Evolutionary conservation across 352 stramenopile species (phyloP).

Genomic region (Pythium utonaiense): DNA sequence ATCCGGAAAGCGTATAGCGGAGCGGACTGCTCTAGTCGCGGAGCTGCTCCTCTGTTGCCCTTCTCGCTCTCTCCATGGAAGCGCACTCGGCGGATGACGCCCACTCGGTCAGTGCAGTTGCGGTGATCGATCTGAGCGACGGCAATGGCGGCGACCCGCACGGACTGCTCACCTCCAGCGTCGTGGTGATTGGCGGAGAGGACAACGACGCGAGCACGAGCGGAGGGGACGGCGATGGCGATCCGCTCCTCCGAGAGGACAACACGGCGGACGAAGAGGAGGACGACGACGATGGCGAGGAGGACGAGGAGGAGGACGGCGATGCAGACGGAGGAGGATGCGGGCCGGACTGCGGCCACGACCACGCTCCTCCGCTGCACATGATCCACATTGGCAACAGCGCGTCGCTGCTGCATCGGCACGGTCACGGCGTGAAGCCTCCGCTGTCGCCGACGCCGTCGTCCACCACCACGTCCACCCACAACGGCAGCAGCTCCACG

Average conservation of each 20-base stretch:
- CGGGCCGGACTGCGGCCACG: slow-evolving; percentile 16
- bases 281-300: slow-evolving; percentile 17
- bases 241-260: slow-evolving; percentile 2
- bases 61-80: slow-evolving; percentile 14
- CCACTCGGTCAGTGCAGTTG: slow-evolving; percentile 27
- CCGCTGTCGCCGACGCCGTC: slow-evolving; percentile 14
- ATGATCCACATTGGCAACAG: slow-evolving; percentile 18
- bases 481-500: neutral
- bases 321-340: slow-evolving; percentile 2
- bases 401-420: neutral
- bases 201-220: slow-evolving; percentile 1
- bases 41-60: neutral
- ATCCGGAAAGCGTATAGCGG: slow-evolving; percentile 4
- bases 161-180: slow-evolving; percentile 21
- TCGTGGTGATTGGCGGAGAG: slow-evolving; percentile 27
- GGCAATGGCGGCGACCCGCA: slow-evolving; percentile 18
- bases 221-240: neutral
- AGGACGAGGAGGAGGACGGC: slow-evolving; percentile 16
- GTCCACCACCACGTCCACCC: slow-evolving; percentile 6
- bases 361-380: slow-evolving; percentile 9
- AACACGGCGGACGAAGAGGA: slow-evolving; percentile 6
- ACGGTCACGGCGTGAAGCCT: neutral
- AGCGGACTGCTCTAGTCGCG: neutral
- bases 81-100: slow-evolving; percentile 12
- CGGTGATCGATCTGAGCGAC: slow-evolving; percentile 29